Evolutionary conservation across 768 basidiomycete genomes (phyloP), one percentile per base, ranked within the genome.

Genomic region (Suillus weaverae): DNA sequence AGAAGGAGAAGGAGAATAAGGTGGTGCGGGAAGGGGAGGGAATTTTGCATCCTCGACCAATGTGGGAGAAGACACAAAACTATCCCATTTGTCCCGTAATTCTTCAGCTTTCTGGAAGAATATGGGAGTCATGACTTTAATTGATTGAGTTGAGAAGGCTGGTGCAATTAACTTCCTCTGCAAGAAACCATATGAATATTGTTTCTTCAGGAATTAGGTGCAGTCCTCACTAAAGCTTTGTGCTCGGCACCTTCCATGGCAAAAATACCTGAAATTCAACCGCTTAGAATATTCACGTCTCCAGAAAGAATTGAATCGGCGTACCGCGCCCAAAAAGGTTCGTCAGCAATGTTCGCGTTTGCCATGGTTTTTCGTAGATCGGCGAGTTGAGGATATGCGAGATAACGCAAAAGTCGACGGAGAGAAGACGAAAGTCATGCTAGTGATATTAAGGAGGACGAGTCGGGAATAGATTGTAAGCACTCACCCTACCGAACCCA

Each of bases 341-440:
- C 26, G 79, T 73, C n/a, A 87, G 71, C 43, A 85, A 75, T 39
- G 74, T 63, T 18, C 84, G 79, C 4, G 85, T 86, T 69, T 84
- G 84, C 84, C 84, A 85, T 8, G 86, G 85, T 69, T 85, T 87
- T 68, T 85, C 81, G 64, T 83, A 87, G 6, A 73, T 67, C 0
- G 83, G 67, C 1, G 83, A 83, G 67, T 74, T 82, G 32, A 86
- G 76, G 39, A 87, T 73, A 71, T 86, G 82, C 6, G 81, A 73
- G 11, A 85, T 70, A 14, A 79, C 81, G 13, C 80, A 79, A 61
- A 82, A 76, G 69, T 87, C 85, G 60, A 85, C 80, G 0, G 85
- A 80, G 73, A 87, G 76, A 26, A 87, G 69, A 46, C 86, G 82
- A 66, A 81, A 81, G 67, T 87, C 86, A 65, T 84, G 81, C 83